Percentiles rank a stretch among this genome's conserved stretches.
Evolutionary conservation across 73 alveolate species (phyloP).

Genomic region (Urostyla sp.): DNA sequence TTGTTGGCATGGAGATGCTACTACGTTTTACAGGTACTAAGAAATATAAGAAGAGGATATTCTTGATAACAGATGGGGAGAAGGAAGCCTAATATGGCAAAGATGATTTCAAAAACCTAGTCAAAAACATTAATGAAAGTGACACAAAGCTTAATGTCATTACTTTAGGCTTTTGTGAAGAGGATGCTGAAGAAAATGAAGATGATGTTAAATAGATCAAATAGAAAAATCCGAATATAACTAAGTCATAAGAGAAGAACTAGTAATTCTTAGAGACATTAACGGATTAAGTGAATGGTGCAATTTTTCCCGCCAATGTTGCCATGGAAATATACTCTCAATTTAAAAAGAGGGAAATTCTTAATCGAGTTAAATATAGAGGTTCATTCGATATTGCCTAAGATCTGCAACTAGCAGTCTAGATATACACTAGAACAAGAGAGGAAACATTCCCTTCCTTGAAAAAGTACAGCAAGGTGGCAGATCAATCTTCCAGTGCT

Average conservation of each 20-base stretch:
- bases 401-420: constrained; percentile 76
- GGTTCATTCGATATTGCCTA: constrained; percentile 90
- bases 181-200: constrained; percentile 64
- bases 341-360: constrained; percentile 85
- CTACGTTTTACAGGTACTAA: constrained; percentile 75
- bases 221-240: constrained; percentile 68
- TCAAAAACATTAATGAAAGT: constrained; percentile 73
- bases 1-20: constrained; percentile 91
- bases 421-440: constrained; percentile 85
- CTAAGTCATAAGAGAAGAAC: constrained; percentile 71
- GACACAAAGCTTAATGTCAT: constrained; percentile 84
- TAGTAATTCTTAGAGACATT: constrained; percentile 69
- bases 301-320: constrained; percentile 90
- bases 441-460: constrained; percentile 93
- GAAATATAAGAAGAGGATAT: constrained; percentile 89
- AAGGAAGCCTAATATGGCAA: constrained; percentile 70
- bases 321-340: constrained; percentile 93
- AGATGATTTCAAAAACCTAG: constrained; percentile 70
- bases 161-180: constrained; percentile 83
- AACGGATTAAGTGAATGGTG: constrained; percentile 76
- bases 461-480: constrained; percentile 85
- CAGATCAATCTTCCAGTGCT: constrained; percentile 77
- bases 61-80: constrained; percentile 95
- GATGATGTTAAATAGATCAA: constrained; percentile 53
- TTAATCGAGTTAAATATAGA: constrained; percentile 87